Evolutionary conservation across 768 basidiomycete genomes (phyloP), one percentile per base, ranked within the genome.

Genomic region (Boletus bicolor): DNA sequence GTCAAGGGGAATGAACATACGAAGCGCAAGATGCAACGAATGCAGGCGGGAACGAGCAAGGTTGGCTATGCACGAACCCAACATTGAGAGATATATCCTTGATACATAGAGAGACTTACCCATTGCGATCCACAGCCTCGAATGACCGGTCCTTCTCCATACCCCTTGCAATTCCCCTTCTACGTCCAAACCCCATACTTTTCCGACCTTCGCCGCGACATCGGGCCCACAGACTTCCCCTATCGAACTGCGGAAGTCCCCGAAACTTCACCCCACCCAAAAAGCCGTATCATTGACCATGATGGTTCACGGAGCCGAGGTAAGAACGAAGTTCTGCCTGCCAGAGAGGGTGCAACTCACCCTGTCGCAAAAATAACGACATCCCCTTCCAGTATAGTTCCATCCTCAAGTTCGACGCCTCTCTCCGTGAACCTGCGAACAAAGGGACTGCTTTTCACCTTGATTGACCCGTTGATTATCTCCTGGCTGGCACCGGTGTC

Each of bases 131-230:
- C 71, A 72, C 34, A 72, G 49, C 45, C 79, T 78, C 21, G 77
- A 63, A 55, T 73, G 62, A 7, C 66, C 68, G 0, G 63, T 71
- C 43, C 64, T 64, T 55, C 66, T 71, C 68, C 67, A 72, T 14
- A 63, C 64, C 0, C 80, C 80, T 19, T 77, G 72, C 26, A 84
- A 61, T 64, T 89, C 85, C 2, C 86, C 84, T 70, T 91, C 84
- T 38, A 73, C 69, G 65, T 86, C 78, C 53, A 89, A 61, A 37
- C 87, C 82, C 88, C 86, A 83, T 14, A 87, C 68, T n/a, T 77
- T 74, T 51, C 79, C 76, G 55, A 85, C 72, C 64, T 75, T 72
- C 38, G 72, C 59, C 1, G 71, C 75, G 9, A 82, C 65, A 21
- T 78, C 75, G 4, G 77, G 69, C 0, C 80, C 83, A 50, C 81